Evolutionary conservation across 176 grass and related monocot species (phyloP).

Genomic region (Carex parvula): DNA sequence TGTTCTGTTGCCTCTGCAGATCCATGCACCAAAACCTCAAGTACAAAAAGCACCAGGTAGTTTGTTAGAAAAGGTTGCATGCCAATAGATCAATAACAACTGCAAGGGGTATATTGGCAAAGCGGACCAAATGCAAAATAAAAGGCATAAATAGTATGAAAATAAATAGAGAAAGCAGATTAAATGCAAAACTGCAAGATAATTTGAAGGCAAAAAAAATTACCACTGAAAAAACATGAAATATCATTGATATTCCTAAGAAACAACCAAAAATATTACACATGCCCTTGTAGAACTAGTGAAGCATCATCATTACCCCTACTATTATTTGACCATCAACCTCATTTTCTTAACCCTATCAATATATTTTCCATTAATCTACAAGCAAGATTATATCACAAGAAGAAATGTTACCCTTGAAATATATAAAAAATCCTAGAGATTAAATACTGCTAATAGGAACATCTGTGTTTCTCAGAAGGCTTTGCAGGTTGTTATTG

Average conservation of each 20-base stretch:
- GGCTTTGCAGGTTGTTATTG: background rate
- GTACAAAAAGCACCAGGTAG: background rate
- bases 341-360: background rate
- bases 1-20: constrained; percentile 95
- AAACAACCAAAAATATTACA: background rate
- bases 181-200: background rate
- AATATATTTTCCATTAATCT: background rate
- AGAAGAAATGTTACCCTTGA: background rate
- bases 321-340: background rate
- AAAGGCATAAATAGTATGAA: constrained; percentile 3
- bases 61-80: constrained; percentile 22
- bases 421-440: background rate
- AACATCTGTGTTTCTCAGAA: background rate
- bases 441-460: background rate
- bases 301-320: background rate
- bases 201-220: constrained; percentile 15
- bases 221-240: constrained; percentile 12
- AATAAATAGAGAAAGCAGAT: background rate
- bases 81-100: constrained; percentile 20
- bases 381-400: background rate
- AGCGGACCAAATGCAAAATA: background rate
- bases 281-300: background rate
- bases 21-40: constrained; percentile 89
- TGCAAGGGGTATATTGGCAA: constrained; percentile 20
- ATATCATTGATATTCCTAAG: background rate